These are phyloP conservation scores for Fraxinus albicans DNA, from an alignment of 305 asterid genomes.

Conservation along the genomic window DNA sequence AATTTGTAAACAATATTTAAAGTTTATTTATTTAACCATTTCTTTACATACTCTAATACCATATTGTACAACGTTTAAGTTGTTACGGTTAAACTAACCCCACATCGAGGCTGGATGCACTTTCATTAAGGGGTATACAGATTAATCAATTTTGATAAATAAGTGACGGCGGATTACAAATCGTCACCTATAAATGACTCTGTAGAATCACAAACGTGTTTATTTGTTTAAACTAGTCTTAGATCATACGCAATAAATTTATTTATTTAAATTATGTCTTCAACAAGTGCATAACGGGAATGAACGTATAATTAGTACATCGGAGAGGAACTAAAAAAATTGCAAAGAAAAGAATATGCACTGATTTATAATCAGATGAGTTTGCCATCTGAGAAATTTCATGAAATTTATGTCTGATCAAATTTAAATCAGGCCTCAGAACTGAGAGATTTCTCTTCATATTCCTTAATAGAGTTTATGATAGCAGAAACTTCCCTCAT, in stretches of 20 bases:
- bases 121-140: neutral
- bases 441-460: slow-evolving; percentile 47
- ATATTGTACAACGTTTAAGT: neutral
- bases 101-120: neutral
- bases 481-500: slow-evolving; percentile 50
- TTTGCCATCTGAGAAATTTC: neutral
- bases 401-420: neutral
- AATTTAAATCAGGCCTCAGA: slow-evolving; percentile 25
- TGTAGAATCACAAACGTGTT: neutral
- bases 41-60: neutral
- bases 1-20: neutral
- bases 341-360: neutral
- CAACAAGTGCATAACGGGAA: neutral
- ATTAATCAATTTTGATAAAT: neutral
- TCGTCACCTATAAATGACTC: neutral
- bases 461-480: slow-evolving; percentile 47
- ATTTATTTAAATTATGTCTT: neutral
- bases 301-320: neutral
- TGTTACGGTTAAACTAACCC: neutral
- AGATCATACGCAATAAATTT: neutral
- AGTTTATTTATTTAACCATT: neutral
- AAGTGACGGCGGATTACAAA: neutral
- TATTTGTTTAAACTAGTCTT: too few species aligned
- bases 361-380: neutral
- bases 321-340: neutral